Percentiles rank a stretch among this genome's conserved stretches.
These are phyloP conservation scores for Penicillium sp. DNA, from an alignment of 2,329 filamentous ascomycete genomes.

Conservation along the genomic window DNA sequence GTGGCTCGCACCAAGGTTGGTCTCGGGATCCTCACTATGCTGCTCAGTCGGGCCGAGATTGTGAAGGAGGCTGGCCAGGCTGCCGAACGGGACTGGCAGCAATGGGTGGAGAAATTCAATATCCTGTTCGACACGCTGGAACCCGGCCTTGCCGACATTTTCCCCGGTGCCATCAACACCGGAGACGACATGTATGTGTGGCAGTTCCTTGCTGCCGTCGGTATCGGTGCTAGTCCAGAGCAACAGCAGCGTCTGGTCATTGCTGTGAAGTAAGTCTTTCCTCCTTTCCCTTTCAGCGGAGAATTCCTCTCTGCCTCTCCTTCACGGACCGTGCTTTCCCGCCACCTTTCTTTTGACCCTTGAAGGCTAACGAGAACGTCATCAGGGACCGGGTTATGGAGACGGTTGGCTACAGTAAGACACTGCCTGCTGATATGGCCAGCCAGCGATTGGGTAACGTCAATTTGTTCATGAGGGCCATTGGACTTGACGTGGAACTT, in stretches of 20 bases:
- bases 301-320: too few species aligned
- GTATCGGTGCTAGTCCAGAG: slow-evolving; percentile 85
- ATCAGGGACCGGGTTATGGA: slow-evolving; percentile 82
- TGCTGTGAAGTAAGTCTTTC: slow-evolving; percentile 68
- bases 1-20: slow-evolving; percentile 84
- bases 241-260: slow-evolving; percentile 93
- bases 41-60: slow-evolving; percentile 88
- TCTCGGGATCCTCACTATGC: slow-evolving; percentile 83
- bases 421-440: slow-evolving; percentile 78
- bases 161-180: slow-evolving; percentile 83
- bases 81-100: slow-evolving; percentile 66
- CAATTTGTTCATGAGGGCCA: slow-evolving; percentile 96
- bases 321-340: too few species aligned
- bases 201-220: slow-evolving; percentile 94
- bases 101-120: slow-evolving; percentile 81
- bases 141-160: slow-evolving; percentile 74
- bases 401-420: slow-evolving; percentile 83
- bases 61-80: slow-evolving; percentile 73
- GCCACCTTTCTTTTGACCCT: not conserved
- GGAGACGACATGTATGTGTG: slow-evolving; percentile 95
- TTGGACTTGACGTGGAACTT: slow-evolving; percentile 91
- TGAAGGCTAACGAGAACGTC: slow-evolving; percentile 12
- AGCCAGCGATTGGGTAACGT: slow-evolving; percentile 81
- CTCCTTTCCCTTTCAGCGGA: not conserved
- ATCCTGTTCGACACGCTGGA: slow-evolving; percentile 82